Conservation (phyloP, 1,284 basidiomycete species). For the Dichomitus squalens region DNA sequence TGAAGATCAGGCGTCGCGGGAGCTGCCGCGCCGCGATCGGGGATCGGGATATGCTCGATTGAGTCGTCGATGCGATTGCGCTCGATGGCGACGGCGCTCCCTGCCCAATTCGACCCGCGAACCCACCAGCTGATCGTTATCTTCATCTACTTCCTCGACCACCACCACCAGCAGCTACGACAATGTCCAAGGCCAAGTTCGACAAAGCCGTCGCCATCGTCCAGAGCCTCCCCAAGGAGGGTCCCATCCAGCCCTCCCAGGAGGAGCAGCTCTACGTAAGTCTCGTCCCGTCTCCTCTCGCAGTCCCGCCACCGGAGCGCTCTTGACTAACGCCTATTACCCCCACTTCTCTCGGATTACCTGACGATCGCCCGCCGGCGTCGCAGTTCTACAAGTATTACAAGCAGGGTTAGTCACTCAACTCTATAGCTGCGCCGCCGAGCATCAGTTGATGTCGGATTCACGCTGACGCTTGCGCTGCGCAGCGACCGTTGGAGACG, state of each 20-base stretch:
- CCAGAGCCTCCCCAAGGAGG: slow-evolving; percentile 74
- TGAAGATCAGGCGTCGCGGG: slow-evolving; percentile 20
- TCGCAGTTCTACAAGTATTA: slow-evolving; percentile 88
- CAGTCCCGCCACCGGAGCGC: background rate
- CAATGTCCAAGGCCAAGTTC: slow-evolving; percentile 72
- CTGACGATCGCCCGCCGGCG: background rate
- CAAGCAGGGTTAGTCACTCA: slow-evolving; percentile 74
- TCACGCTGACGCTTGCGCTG: slow-evolving; percentile 1
- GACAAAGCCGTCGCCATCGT: slow-evolving; percentile 80
- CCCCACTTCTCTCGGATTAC: background rate
- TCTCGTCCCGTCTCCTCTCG: slow-evolving; percentile 13
- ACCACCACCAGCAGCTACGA: slow-evolving; percentile 19
- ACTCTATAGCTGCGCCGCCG: background rate
- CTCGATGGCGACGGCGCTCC: slow-evolving; percentile 65
- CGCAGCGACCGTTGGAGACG: slow-evolving; percentile 76
- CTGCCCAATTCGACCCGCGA: slow-evolving; percentile 32
- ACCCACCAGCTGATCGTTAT: slow-evolving; percentile 35
- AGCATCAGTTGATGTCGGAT: slow-evolving; percentile 12
- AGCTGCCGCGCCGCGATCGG: slow-evolving; percentile 22
- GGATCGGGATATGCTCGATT: slow-evolving; percentile 17
- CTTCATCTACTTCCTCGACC: slow-evolving; percentile 7
- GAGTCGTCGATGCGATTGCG: slow-evolving; percentile 64
- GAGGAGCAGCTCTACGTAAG: slow-evolving; percentile 81
- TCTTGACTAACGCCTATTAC: background rate
- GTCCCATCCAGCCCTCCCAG: slow-evolving; percentile 74